Evolutionary conservation across 176 grass and related monocot genomes (phyloP).

Genomic region (Hsuehochloa calcarea): DNA sequence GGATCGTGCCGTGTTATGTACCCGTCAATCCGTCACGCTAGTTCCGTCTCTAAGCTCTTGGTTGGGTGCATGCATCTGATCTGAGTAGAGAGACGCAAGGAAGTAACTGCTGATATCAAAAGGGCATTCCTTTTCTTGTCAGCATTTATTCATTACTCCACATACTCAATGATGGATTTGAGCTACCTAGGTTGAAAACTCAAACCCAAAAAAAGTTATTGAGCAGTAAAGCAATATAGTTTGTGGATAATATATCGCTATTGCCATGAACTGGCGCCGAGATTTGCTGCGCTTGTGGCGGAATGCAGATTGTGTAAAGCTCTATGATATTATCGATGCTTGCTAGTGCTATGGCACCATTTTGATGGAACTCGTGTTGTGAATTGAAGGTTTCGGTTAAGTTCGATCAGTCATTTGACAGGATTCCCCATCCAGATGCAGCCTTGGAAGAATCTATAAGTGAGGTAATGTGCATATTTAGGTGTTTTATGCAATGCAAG

Average conservation of each 20-base stretch:
- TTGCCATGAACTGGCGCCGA: neutral
- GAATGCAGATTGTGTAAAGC: neutral
- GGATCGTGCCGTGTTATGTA: neutral
- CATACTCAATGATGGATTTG: neutral
- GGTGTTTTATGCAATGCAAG: neutral
- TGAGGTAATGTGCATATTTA: conserved; percentile 38
- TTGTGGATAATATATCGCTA: neutral
- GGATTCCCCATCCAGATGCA: no score
- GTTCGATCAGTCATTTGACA: no score
- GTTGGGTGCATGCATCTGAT: neutral
- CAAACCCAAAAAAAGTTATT: no score
- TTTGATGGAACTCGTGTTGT: conserved; percentile 13
- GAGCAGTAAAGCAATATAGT: neutral
- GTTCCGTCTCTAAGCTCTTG: neutral
- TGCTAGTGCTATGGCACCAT: neutral
- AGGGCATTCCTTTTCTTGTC: neutral
- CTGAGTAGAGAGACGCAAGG: neutral
- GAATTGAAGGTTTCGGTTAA: no score
- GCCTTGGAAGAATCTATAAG: conserved; percentile 65
- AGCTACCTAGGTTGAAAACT: neutral
- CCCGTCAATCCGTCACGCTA: neutral
- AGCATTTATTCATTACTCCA: neutral
- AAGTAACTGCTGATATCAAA: neutral
- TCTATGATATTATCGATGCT: neutral
- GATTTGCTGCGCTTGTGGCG: neutral